Evolutionary conservation across 208 protist genomes (phyloP).

Genomic region (Acanthamoeba royreba): DNA sequence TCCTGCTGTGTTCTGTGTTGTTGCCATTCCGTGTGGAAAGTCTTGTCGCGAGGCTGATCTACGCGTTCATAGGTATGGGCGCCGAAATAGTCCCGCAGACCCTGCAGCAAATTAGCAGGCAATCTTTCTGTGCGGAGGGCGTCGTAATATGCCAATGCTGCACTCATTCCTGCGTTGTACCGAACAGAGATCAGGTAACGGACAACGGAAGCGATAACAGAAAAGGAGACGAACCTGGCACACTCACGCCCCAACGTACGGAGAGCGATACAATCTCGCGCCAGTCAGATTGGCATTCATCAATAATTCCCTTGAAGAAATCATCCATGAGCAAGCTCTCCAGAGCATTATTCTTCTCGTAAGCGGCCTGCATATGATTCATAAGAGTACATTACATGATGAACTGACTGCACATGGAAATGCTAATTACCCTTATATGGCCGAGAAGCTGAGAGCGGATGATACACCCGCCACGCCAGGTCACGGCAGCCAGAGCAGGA

Average conservation of each 20-base stretch:
- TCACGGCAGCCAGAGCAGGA: conserved; percentile 72
- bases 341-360: conserved; percentile 71
- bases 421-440: too few species aligned
- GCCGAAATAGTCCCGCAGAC: conserved; percentile 89
- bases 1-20: background rate
- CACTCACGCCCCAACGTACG: conserved; percentile 78
- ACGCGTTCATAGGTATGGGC: conserved; percentile 89
- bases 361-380: conserved; percentile 80
- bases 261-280: conserved; percentile 67
- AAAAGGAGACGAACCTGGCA: conserved; percentile 47
- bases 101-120: conserved; percentile 89
- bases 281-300: conserved; percentile 59
- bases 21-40: conserved; percentile 30
- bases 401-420: too few species aligned
- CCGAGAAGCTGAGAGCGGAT: conserved; percentile 86
- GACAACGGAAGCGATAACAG: too few species aligned
- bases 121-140: conserved; percentile 73
- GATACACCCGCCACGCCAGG: conserved; percentile 92
- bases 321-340: conserved; percentile 78
- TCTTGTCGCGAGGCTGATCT: conserved; percentile 57
- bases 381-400: too few species aligned
- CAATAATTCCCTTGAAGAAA: conserved; percentile 60
- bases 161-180: conserved; percentile 63
- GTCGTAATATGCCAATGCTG: conserved; percentile 86
- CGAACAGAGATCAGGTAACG: background rate